These are phyloP conservation scores for Cercospora sp. DNA, from an alignment of 2,329 filamentous ascomycete species.

Conservation along the genomic window DNA sequence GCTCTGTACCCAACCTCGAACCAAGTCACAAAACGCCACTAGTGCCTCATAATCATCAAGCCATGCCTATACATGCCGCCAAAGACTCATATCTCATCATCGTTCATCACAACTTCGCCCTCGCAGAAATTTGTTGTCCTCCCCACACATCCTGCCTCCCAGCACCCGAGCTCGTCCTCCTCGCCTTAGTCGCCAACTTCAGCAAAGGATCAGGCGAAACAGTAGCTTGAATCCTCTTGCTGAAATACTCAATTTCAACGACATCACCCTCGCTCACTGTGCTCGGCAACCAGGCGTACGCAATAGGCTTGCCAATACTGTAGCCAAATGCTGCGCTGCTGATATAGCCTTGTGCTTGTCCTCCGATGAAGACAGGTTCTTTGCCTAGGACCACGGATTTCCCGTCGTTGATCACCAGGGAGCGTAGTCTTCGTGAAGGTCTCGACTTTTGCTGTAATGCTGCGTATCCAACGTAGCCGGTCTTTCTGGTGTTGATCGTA, in stretches of 20 bases:
- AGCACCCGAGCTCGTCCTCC: neutral
- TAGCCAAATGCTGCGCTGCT: conserved; percentile 64
- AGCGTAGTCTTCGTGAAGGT: conserved; percentile 45
- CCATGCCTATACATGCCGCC: neutral
- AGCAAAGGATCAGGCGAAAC: conserved; percentile 38
- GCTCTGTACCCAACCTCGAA: neutral
- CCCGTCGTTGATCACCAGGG: conserved; percentile 59
- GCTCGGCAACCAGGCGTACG: conserved; percentile 59
- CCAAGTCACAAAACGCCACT: neutral
- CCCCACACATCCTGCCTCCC: conserved; percentile 8
- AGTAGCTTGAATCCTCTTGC: conserved; percentile 55
- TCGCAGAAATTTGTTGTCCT: conserved; percentile 8
- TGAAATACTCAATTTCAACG: conserved; percentile 65
- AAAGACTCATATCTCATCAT: neutral
- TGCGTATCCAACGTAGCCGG: conserved; percentile 54
- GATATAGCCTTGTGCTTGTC: conserved; percentile 56
- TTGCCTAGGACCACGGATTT: conserved; percentile 61
- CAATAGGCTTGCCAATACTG: conserved; percentile 59
- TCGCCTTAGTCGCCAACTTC: conserved; percentile 2
- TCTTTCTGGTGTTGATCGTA: conserved; percentile 53
- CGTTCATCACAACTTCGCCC: conserved; percentile 15
- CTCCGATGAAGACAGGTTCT: conserved; percentile 59
- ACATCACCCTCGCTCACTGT: conserved; percentile 49
- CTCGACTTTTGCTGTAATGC: conserved; percentile 49
- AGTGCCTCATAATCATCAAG: conserved; percentile 9